phyloP scores from a whole-genome alignment of 305 asterid species.

The Fraxinus sp. region DNA sequence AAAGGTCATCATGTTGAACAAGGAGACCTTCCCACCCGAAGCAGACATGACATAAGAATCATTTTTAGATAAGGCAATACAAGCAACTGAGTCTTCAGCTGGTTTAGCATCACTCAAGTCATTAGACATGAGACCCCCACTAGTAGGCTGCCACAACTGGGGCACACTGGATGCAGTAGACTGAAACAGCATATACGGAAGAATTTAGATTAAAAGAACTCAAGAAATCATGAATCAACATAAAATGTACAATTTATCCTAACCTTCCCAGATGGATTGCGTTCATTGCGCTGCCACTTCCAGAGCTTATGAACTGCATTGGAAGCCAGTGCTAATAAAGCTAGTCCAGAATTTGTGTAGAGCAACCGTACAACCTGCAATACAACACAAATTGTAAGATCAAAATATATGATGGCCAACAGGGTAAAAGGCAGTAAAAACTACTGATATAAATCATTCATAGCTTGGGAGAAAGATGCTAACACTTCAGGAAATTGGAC shows the following conservation, averaged over 20 bases:
- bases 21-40: conserved; percentile 93
- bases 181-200: conserved; percentile 42
- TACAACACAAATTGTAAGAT: neutral
- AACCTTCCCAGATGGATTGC: conserved; percentile 91
- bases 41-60: conserved; percentile 99
- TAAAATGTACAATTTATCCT: conserved; percentile 18
- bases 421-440: neutral
- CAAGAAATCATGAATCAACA: neutral
- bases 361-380: conserved; percentile 76
- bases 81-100: conserved; percentile 79
- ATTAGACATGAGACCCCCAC: conserved; percentile 84
- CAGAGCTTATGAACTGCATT: conserved; percentile 93
- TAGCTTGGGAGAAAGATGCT: neutral
- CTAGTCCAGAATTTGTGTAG: conserved; percentile 81
- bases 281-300: conserved; percentile 95
- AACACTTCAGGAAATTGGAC: conserved; percentile 13
- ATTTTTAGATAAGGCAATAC: conserved; percentile 88
- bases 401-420: neutral
- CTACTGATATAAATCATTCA: neutral
- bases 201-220: conserved; percentile 14
- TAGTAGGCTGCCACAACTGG: conserved; percentile 86
- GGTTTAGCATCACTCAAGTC: conserved; percentile 68
- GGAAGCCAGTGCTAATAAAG: conserved; percentile 74
- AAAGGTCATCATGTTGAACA: conserved; percentile 97
- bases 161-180: conserved; percentile 76